Base-by-base conservation (phyloP, 148 eudicot genomes). In the Amaranthus hypochondriacus region DNA sequence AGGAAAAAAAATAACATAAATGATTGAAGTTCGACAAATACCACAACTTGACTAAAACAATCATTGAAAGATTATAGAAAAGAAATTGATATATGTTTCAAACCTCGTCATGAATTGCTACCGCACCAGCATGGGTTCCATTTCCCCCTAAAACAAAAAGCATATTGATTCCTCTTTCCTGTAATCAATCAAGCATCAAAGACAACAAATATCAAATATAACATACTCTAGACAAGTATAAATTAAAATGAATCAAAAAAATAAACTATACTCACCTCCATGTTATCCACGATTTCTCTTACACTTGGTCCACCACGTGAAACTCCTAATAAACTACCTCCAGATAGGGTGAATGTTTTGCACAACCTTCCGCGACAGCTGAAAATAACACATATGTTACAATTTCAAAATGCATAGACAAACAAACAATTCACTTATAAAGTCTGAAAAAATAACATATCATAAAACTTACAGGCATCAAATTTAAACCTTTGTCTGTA, bases 71-170 rank as follows among this genome's bases (percentile, higher is more conserved):
- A 62, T 28, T 66, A 44, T 1, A 7, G 12, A 72, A 67, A 68
- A 62, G 51, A 67, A 72, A 6, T 15, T 1, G 69, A 42, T 43
- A 58, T 47, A 61, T 10, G 9, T 50, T 18, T 55, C 43, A 65
- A 66, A 95, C 99, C 99, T 95, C 99, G 43, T 92, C 77, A 76
- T 95, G 99, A 68, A 95, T 87, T 70, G 92, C 99, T 79, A 86
- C 89, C 43, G 99, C 99, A 78, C 99, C 99, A 55, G 99, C 99
- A 82, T 95, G 99, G 46, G 99, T 92, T 79, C 99, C 99, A 78
- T 95, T 92, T 82, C 99, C 99, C 48, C 99, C 99, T 67, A 95
- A 80, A 71, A 95, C 96, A 80, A 95, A 95, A 65, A 95, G 99
- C 99, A 95, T 95, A 82, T 90, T 90, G 80, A 86, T 92, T 74